Evolutionary conservation across 805 yeast species (phyloP).

Genomic region (Yarrowia sp.): DNA sequence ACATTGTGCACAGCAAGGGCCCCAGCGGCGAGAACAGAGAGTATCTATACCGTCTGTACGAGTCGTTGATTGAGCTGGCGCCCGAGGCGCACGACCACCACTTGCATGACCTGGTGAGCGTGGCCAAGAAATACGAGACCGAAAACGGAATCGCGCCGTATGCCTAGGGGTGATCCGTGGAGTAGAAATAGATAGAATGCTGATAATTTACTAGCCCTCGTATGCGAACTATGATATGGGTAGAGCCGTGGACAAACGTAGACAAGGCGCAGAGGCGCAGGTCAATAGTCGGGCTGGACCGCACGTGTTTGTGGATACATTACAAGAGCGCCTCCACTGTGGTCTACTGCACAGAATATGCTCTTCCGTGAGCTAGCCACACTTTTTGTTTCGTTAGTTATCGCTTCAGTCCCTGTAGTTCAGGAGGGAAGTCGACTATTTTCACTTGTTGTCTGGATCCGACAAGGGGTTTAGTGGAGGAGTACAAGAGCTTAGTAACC

Average conservation of each 20-base stretch:
- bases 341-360: neutral
- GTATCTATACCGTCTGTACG: constrained; percentile 56
- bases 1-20: constrained; percentile 58
- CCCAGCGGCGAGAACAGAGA: constrained; percentile 81
- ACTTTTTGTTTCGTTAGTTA: too few relatives aligned
- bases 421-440: neutral
- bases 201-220: neutral
- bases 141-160: constrained; percentile 11
- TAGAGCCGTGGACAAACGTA: neutral
- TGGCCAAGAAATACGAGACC: constrained; percentile 34
- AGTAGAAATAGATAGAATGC: neutral
- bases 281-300: too few relatives aligned
- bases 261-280: neutral
- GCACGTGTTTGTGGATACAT: neutral
- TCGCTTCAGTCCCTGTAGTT: neutral
- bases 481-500: neutral
- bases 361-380: neutral
- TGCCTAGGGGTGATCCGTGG: neutral
- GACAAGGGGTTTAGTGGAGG: neutral
- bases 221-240: neutral
- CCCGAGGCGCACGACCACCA: constrained; percentile 44
- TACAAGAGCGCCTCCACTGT: too few relatives aligned
- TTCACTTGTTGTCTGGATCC: neutral
- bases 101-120: constrained; percentile 39
- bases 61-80: constrained; percentile 46